Evolutionary conservation across 2,329 filamentous ascomycete species (phyloP).

Genomic region (Gaeumannomyces sp.): DNA sequence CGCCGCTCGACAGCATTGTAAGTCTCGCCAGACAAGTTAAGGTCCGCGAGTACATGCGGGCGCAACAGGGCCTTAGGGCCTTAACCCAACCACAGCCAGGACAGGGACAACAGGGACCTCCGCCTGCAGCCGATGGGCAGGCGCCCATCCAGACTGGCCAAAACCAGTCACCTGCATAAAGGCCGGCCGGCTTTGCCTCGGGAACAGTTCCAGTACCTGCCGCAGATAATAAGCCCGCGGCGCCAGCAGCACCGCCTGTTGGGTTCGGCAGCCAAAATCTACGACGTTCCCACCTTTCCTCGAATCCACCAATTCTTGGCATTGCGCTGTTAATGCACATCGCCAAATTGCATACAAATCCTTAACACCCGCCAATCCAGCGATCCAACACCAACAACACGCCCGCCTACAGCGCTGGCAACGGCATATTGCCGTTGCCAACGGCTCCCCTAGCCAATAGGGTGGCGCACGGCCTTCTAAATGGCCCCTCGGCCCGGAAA

Average conservation of each 20-base stretch:
- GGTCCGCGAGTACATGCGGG: constrained; percentile 1
- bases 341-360: no score
- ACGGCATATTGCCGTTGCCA: no score
- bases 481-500: no score
- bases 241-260: constrained; percentile 19
- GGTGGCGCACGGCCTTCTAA: no score
- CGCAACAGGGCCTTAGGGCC: constrained; percentile 1
- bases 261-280: neutral
- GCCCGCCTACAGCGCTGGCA: no score
- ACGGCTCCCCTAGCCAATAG: no score
- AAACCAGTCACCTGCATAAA: neutral
- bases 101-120: constrained; percentile 2
- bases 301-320: no score
- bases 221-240: constrained; percentile 7
- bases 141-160: neutral
- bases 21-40: neutral
- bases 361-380: no score
- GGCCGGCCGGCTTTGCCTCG: neutral
- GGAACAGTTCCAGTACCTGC: neutral
- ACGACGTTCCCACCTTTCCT: no score
- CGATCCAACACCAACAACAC: no score
- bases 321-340: no score
- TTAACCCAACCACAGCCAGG: constrained; percentile 7
- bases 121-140: constrained; percentile 6
- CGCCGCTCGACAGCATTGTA: neutral